These are phyloP conservation scores for Xylariaceae sp. DNA, from an alignment of 2,329 filamentous ascomycete genomes.

Conservation along the genomic window DNA sequence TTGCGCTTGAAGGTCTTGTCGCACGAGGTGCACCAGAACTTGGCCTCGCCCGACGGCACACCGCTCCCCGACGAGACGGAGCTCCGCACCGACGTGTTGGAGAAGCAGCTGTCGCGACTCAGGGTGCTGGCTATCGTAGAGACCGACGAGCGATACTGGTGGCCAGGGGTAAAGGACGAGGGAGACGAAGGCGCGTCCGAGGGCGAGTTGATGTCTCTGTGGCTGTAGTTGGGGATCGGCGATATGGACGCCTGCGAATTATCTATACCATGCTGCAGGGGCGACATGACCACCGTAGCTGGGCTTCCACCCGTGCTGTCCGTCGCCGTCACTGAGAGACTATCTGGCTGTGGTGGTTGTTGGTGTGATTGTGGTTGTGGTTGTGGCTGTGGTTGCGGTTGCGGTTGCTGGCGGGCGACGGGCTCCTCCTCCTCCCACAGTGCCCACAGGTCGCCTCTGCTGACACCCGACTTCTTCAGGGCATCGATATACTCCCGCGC, in stretches of 20 bases:
- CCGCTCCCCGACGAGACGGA: conserved; percentile 19
- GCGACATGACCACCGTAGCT: too few relatives aligned
- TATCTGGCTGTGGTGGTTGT: conserved; percentile 6
- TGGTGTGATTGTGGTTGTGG: conserved; percentile 10
- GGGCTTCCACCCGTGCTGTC: too few relatives aligned
- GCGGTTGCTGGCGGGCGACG: conserved; percentile 8
- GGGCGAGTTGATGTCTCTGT: conserved; percentile 20
- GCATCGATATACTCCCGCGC: conserved; percentile 26
- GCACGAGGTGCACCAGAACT: conserved; percentile 36
- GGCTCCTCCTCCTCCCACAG: conserved; percentile 22
- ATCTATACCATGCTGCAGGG: conserved; percentile 7
- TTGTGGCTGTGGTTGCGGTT: conserved; percentile 5
- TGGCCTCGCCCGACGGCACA: conserved; percentile 12
- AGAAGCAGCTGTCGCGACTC: conserved; percentile 25
- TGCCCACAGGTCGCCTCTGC: conserved; percentile 21
- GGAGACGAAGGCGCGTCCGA: too few relatives aligned
- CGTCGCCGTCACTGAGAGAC: too few relatives aligned
- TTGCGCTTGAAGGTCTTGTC: conserved; percentile 62
- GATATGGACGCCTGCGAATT: conserved; percentile 4
- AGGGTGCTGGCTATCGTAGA: conserved; percentile 25
- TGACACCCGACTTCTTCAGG: conserved; percentile 26
- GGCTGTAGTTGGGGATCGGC: conserved; percentile 18
- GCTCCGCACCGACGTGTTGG: conserved; percentile 21
- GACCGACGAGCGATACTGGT: conserved; percentile 22
- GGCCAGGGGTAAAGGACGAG: conserved; percentile 11